Evolutionary conservation across 192 early-diverging fungal genomes (phyloP), one percentile per base, ranked within the genome.

Genomic region (Bifiguratus adelaidae): DNA sequence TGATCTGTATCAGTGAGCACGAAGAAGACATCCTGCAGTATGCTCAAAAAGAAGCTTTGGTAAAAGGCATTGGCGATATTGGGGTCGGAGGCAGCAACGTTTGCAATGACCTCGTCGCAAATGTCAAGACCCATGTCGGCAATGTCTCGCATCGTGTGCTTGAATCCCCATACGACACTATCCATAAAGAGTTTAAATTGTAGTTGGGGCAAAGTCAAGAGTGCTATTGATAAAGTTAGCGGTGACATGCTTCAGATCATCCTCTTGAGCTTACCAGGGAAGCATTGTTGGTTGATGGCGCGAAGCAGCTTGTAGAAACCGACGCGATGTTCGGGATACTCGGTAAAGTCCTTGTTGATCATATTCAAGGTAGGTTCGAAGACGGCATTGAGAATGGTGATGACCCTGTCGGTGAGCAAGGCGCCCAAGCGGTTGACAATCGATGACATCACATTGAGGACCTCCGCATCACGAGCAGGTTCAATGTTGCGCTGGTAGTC

Each of bases 281-380:
- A 99, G 62, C 96, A 99, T 50, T 82, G 69, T 43, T 76, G 60
- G 51, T 89, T 91, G 64, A 99, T 95, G 7, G 89, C 86, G 40
- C 86, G 80, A 45, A 99, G 63, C 50, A 99, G 68, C 56, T 85
- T 86, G 63, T 90, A 99, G 63, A 99, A 94, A 7, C 85, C 89
- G 52, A 85, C 76, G 46, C 96, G 87, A 67, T 96, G 92, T 65
- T 99, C 94, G 13, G 96, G 96, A 65, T 82, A 95, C 56, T 95
- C 92, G 19, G 89, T 76, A 73, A 96, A 94, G 71, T 99, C 89
- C 66, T 95, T 95, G 77, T 90, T 97, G 65, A 99, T 99, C 96
- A 99, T 99, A 69, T 87, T 86, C 60, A 99, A 65, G 0, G 96
- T 99, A 56, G 85, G 85, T 61, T 93, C 92, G 54, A 99, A 99